A percentile compares a stretch with the other conserved stretches of the same genome.
phyloP scores from a whole-genome alignment of 202 grass and related monocot genomes.

The Brachypodium distachyon region DNA sequence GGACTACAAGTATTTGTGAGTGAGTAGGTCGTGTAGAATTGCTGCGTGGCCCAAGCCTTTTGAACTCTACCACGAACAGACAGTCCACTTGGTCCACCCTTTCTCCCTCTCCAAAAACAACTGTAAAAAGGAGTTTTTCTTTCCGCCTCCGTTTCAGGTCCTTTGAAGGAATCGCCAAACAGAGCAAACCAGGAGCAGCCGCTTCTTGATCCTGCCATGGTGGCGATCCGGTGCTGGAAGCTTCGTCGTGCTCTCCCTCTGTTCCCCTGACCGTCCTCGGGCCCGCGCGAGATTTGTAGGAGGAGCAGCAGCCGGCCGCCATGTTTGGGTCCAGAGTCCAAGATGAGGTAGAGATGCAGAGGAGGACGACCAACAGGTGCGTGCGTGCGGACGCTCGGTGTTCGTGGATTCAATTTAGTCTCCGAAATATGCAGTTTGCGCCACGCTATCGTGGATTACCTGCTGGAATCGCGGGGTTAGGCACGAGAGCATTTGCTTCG shows the following conservation, averaged over 20 bases:
- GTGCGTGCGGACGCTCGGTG: neutral
- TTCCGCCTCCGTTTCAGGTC: neutral
- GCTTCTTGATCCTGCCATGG: neutral
- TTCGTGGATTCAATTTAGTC: neutral
- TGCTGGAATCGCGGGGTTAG: neutral
- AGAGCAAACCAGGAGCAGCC: neutral
- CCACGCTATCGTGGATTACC: neutral
- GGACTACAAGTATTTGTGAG: too few relatives aligned
- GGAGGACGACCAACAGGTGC: slow-evolving; percentile 50
- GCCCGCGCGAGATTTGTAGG: slow-evolving; percentile 23
- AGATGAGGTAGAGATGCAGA: slow-evolving; percentile 77
- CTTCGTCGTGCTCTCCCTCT: neutral
- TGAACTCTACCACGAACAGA: neutral
- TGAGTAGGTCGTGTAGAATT: neutral
- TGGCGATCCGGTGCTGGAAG: slow-evolving; percentile 5
- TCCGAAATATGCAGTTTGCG: neutral
- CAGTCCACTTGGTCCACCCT: slow-evolving; percentile 25
- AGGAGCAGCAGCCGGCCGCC: neutral
- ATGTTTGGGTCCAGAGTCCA: slow-evolving; percentile 68
- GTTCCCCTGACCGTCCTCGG: neutral
- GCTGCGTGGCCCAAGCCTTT: neutral
- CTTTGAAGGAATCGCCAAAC: neutral
- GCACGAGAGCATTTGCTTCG: neutral
- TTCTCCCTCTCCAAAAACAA: neutral
- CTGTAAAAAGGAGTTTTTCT: neutral